A percentile compares a stretch with the other conserved stretches of the same genome.
Evolutionary conservation across 192 early-diverging fungal genomes (phyloP).

Genomic region (Entomortierella chlamydospora): DNA sequence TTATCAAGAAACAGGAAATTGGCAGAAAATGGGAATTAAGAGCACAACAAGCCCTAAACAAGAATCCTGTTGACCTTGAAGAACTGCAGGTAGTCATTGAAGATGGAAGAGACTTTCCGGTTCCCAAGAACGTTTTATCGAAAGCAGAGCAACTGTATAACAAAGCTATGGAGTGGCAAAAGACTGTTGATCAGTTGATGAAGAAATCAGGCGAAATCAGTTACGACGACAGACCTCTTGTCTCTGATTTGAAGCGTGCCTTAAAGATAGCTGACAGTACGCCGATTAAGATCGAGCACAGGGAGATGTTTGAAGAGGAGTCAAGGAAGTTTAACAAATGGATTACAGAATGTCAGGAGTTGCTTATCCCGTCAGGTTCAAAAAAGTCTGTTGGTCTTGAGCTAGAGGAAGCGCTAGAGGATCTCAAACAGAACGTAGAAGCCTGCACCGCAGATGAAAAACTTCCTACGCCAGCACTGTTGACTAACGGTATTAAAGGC

Average conservation of each 20-base stretch:
- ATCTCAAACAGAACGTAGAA: conserved; percentile 38
- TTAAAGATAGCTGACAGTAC: conserved; percentile 30
- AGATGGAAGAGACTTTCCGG: conserved; percentile 26
- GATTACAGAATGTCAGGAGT: conserved; percentile 15
- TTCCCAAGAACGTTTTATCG: conserved; percentile 32
- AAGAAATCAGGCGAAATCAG: conserved; percentile 22
- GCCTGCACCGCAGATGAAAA: conserved; percentile 31
- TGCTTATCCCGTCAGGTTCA: conserved; percentile 11
- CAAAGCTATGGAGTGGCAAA: conserved; percentile 41
- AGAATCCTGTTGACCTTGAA: conserved; percentile 37
- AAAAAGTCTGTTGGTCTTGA: conserved; percentile 8
- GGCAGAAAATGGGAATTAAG: conserved; percentile 41
- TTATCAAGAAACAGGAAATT: conserved; percentile 26
- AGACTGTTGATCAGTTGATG: conserved; percentile 21
- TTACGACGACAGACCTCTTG: conserved; percentile 38
- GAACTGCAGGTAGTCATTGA: conserved; percentile 51
- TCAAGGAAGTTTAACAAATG: conserved; percentile 31
- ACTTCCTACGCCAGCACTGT: neutral
- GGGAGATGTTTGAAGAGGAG: conserved; percentile 36
- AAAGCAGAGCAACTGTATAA: conserved; percentile 40
- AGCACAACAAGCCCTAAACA: conserved; percentile 23
- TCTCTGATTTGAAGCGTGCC: conserved; percentile 39
- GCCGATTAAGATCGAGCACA: conserved; percentile 16
- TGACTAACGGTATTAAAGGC: neutral
- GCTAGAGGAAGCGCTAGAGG: conserved; percentile 37